Evolutionary conservation across 2,329 filamentous ascomycete genomes (phyloP), one percentile per base, ranked within the genome.

Genomic region (Pseudogymnoascus verrucosus): DNA sequence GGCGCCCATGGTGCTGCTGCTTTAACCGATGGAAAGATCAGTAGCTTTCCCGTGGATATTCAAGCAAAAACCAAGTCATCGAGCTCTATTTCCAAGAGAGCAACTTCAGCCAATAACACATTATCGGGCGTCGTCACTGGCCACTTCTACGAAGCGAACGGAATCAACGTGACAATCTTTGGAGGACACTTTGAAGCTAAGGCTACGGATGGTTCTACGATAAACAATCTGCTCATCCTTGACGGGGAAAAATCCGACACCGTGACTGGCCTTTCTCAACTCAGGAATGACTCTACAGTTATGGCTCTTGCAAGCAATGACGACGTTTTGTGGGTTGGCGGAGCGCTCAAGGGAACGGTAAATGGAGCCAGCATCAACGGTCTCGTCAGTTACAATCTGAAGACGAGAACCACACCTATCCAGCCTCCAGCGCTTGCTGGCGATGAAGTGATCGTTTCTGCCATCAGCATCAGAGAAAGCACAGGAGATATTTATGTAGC

Each of bases 181-280:
- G 95, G 88, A 60, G 95, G 95, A 1, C 91, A 92, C 70, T 99
- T 99, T 73, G 84, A 84, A 6, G 87, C 90, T 0, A 84, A 80
- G 31, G 84, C 84, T 12, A 82, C 82, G 6, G 84, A 93, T 68
- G 90, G 87, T 21, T 86, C 88, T 3, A 80, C 82, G 4, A 81
- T 97, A 65, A 81, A 91, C 68, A 98, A 97, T 70, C 78, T 99
- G 14, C 80, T 89, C 39, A 84, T 99, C 67, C 85, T 98, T 66
- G 59, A 61, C 5, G 88, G 88, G 47, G 84, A 85, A n/a, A 80
- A 90, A 65, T 80, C 80, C 23, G 79, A 89, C 68, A 78, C 79
- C 3, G 80, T 96, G 14, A 87, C 82, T 26, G 93, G 93, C 8
- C 79, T 97, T 60, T 78, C 82, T 1, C 85, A 83, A 11, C 76